Evolutionary conservation across 2,329 filamentous ascomycete genomes (phyloP).

Genomic region (Davidsoniella neocaledoniae): DNA sequence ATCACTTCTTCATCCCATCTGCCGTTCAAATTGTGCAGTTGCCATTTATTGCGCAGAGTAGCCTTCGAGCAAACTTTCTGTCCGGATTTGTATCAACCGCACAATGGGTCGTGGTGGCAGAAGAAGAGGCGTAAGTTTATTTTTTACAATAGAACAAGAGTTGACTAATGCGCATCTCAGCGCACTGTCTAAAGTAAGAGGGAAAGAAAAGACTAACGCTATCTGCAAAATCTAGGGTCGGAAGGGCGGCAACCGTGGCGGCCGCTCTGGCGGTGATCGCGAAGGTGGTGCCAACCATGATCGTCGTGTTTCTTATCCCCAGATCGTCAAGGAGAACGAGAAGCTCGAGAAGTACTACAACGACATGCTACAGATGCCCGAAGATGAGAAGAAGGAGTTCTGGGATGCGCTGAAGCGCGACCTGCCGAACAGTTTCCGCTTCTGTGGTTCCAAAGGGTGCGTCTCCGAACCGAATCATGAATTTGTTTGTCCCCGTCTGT

Average conservation of each 20-base stretch:
- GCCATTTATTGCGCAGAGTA: background rate
- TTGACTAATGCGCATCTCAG: background rate
- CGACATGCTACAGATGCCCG: slow-evolving; percentile 53
- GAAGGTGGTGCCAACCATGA: slow-evolving; percentile 5
- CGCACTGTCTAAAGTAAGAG: background rate
- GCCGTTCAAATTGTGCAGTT: too few relatives aligned
- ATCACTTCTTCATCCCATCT: background rate
- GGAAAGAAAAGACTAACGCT: background rate
- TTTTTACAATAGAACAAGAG: background rate
- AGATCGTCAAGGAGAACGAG: slow-evolving; percentile 59
- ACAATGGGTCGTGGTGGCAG: slow-evolving; percentile 12
- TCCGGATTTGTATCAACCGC: background rate
- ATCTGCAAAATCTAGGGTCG: slow-evolving; percentile 4
- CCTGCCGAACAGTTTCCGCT: slow-evolving; percentile 92
- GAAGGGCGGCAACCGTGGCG: slow-evolving; percentile 11
- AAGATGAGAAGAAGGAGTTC: slow-evolving; percentile 63
- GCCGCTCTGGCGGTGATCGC: slow-evolving; percentile 8
- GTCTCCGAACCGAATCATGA: slow-evolving; percentile 11
- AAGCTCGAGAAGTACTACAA: slow-evolving; percentile 81
- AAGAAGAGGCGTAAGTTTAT: slow-evolving; percentile 12
- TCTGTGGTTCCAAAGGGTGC: slow-evolving; percentile 85
- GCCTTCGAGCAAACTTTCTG: background rate
- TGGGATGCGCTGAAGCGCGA: slow-evolving; percentile 73
- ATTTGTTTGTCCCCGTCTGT: too few relatives aligned
- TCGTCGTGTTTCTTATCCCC: slow-evolving; percentile 10